A percentile compares a stretch with the other conserved stretches of the same genome.
phyloP scores from a whole-genome alignment of 192 early-diverging fungal species.

The Jimgerdemannia lactiflua region DNA sequence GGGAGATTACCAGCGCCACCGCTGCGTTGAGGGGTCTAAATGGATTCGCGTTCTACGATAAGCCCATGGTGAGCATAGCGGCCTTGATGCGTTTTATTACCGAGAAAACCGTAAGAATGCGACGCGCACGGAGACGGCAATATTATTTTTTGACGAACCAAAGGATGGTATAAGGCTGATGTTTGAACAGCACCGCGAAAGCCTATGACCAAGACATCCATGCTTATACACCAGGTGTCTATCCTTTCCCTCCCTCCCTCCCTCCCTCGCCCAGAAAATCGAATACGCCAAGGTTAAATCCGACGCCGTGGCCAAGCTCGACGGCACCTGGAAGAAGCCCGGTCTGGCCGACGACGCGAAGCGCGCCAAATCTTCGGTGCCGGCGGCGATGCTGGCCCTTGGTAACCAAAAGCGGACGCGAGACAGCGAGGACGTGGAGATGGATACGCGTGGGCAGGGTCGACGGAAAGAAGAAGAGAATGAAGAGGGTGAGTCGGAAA shows the following conservation, averaged over 20 bases:
- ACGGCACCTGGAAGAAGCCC: conserved; percentile 49
- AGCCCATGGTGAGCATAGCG: conserved; percentile 61
- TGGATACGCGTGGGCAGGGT: conserved; percentile 6
- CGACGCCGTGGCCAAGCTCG: conserved; percentile 65
- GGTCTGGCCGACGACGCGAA: conserved; percentile 15
- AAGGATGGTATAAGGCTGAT: neutral
- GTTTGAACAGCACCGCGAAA: neutral
- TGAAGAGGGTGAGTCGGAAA: conserved; percentile 7
- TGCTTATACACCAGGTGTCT: too few relatives aligned
- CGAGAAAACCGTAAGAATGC: neutral
- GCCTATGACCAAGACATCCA: too few relatives aligned
- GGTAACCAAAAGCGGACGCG: conserved; percentile 12
- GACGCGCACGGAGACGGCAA: conserved; percentile 4
- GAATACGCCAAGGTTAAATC: conserved; percentile 76
- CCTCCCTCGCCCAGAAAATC: conserved; percentile 25
- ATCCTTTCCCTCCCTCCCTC: neutral
- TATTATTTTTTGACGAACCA: too few relatives aligned
- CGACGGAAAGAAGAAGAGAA: conserved; percentile 17
- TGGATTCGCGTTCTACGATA: conserved; percentile 85
- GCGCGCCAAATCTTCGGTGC: neutral
- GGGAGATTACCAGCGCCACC: conserved; percentile 81
- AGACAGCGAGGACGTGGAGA: conserved; percentile 3
- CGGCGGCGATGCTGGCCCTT: conserved; percentile 15
- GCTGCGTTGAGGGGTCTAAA: conserved; percentile 83
- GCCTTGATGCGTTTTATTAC: neutral